A percentile compares a stretch with the other conserved stretches of the same genome.
Evolutionary conservation across 2,329 filamentous ascomycete genomes (phyloP).

Genomic region (Torrubiella hemipterigena): DNA sequence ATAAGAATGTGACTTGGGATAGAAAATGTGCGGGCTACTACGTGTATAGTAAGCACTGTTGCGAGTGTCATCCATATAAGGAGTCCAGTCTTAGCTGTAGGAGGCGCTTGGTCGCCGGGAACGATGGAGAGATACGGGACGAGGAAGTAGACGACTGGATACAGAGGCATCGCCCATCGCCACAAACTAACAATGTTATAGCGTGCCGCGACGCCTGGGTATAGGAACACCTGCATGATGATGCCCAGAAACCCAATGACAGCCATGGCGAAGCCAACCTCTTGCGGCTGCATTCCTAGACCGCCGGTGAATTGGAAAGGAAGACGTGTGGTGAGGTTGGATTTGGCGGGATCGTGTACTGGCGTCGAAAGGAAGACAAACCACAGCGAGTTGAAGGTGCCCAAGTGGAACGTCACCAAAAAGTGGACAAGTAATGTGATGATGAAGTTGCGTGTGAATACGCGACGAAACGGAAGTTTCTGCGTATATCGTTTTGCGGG

Average conservation of each 20-base stretch:
- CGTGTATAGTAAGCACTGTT: slow-evolving; percentile 54
- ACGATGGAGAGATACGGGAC: slow-evolving; percentile 56
- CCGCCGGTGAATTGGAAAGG: slow-evolving; percentile 51
- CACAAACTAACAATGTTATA: slow-evolving; percentile 59
- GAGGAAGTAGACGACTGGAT: slow-evolving; percentile 54
- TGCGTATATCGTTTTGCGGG: slow-evolving; percentile 5
- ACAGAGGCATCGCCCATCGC: slow-evolving; percentile 51
- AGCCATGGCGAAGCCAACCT: slow-evolving; percentile 57
- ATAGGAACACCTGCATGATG: slow-evolving; percentile 54
- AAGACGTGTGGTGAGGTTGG: slow-evolving; percentile 19
- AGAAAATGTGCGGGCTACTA: slow-evolving; percentile 60
- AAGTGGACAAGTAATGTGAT: slow-evolving; percentile 49
- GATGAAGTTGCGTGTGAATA: slow-evolving; percentile 36
- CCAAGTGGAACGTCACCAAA: slow-evolving; percentile 59
- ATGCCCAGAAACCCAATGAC: slow-evolving; percentile 60
- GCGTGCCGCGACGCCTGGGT: slow-evolving; percentile 50
- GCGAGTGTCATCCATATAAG: slow-evolving; percentile 50
- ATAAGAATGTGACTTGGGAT: slow-evolving; percentile 46
- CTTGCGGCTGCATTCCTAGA: slow-evolving; percentile 52
- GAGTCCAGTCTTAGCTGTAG: slow-evolving; percentile 31
- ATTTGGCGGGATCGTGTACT: slow-evolving; percentile 24
- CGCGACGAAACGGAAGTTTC: slow-evolving; percentile 24
- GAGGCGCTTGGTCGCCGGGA: slow-evolving; percentile 33
- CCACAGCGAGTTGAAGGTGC: slow-evolving; percentile 57
- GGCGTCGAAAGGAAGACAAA: slow-evolving; percentile 59